Conservation (phyloP, 202 grass and related monocot genomes). For the Musa balbisiana region DNA sequence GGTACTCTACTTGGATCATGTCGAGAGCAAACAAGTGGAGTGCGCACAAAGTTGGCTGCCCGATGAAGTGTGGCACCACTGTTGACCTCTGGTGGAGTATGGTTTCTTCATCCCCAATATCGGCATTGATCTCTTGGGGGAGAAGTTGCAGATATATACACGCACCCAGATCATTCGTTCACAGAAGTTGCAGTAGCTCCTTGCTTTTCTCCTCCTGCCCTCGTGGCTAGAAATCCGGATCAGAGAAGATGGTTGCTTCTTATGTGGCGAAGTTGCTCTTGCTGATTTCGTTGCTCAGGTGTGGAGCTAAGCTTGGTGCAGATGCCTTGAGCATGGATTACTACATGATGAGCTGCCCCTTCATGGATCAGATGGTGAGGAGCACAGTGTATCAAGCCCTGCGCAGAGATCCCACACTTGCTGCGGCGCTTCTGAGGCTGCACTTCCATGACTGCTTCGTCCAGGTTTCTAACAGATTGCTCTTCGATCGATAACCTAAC, state of each 20-base stretch:
- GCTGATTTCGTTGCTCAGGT: conserved; percentile 30
- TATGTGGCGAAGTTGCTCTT: conserved; percentile 31
- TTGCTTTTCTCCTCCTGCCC: neutral
- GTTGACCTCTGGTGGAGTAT: neutral
- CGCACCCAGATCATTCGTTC: neutral
- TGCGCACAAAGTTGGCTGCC: neutral
- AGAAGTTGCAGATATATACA: neutral
- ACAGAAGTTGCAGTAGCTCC: neutral
- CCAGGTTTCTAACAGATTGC: conserved; percentile 30
- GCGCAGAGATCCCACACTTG: conserved; percentile 45
- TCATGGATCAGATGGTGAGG: conserved; percentile 46
- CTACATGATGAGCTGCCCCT: conserved; percentile 80
- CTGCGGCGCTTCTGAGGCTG: conserved; percentile 58
- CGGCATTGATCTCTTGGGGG: neutral
- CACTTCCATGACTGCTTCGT: conserved; percentile 99
- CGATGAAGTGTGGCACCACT: neutral
- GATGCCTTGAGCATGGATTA: conserved; percentile 53
- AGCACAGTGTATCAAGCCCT: conserved; percentile 42
- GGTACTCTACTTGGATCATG: neutral
- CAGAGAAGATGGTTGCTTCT: conserved; percentile 19
- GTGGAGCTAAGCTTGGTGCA: conserved; percentile 5
- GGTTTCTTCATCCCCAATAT: neutral
- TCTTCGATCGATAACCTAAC: too few relatives aligned
- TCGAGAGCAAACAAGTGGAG: neutral
- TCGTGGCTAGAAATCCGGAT: neutral